A percentile compares a stretch with the other conserved stretches of the same genome.
Conservation (phyloP, 768 basidiomycete genomes). For the Auriscalpium orientale region DNA sequence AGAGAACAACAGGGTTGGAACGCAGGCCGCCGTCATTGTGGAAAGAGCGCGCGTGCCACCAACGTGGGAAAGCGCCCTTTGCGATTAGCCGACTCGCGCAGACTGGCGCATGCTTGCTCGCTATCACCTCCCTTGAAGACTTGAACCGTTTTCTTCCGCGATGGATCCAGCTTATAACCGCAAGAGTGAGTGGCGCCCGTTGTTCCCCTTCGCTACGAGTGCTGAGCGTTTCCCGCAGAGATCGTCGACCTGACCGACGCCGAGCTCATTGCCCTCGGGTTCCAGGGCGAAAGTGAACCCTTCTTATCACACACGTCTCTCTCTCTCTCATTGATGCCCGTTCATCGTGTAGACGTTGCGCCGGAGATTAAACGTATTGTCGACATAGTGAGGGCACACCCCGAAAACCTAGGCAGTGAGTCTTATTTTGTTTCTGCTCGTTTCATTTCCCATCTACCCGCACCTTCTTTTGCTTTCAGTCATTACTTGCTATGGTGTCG, state of each 20-base stretch:
- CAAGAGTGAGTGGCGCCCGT: conserved; percentile 24
- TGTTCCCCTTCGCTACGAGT: conserved; percentile 21
- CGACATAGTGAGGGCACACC: conserved; percentile 19
- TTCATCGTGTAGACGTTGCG: conserved; percentile 19
- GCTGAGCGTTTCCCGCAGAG: conserved; percentile 22
- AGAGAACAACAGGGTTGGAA: too few relatives aligned
- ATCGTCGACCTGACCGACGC: conserved; percentile 17
- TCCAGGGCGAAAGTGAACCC: conserved; percentile 16
- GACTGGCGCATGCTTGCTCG: too few relatives aligned
- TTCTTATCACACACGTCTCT: conserved; percentile 13
- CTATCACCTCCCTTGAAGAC: conserved; percentile 4
- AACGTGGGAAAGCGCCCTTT: too few relatives aligned
- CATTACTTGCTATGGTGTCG: conserved; percentile 22
- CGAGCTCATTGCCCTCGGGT: conserved; percentile 14
- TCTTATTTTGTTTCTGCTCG: conserved; percentile 15
- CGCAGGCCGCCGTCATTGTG: too few relatives aligned
- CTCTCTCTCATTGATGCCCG: conserved; percentile 13
- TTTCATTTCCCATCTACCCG: conserved; percentile 20
- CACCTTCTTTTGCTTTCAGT: conserved; percentile 19
- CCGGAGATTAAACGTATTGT: conserved; percentile 6
- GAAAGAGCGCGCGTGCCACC: too few relatives aligned
- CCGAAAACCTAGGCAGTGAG: conserved; percentile 17
- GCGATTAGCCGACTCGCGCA: too few relatives aligned
- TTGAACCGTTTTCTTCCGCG: conserved; percentile 7
- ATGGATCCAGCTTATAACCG: conserved; percentile 16